Conservation (phyloP, 2,329 filamentous ascomycete species). For the Ascochyta clinopodiicola region DNA sequence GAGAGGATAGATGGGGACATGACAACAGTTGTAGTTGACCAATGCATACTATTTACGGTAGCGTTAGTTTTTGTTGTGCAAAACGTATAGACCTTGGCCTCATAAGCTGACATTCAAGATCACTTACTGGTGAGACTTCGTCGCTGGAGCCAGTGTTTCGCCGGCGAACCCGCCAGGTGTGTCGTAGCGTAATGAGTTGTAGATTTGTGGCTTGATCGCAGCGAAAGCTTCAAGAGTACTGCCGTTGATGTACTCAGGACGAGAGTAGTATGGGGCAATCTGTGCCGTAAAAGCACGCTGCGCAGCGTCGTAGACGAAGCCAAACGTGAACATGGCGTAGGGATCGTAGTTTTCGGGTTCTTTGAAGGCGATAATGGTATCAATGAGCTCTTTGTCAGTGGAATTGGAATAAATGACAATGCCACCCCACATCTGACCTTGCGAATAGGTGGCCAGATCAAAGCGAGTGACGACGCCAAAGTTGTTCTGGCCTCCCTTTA, state of each 20-base stretch:
- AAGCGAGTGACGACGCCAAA: constrained; percentile 40
- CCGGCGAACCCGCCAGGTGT: not conserved
- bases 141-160: not conserved
- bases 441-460: constrained; percentile 9
- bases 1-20: too few relatives aligned
- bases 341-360: constrained; percentile 23
- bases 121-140: not conserved
- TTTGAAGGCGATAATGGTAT: constrained; percentile 22
- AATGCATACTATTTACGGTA: too few relatives aligned
- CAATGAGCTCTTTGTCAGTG: constrained; percentile 3
- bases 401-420: not conserved
- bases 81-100: too few relatives aligned
- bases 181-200: constrained; percentile 37
- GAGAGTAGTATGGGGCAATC: not conserved
- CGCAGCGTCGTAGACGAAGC: constrained; percentile 9
- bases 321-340: constrained; percentile 19
- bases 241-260: not conserved
- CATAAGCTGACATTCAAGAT: too few relatives aligned
- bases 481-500: constrained; percentile 48
- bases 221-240: constrained; percentile 2
- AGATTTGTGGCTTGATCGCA: constrained; percentile 10
- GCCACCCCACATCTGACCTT: constrained; percentile 35
- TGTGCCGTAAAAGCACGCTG: not conserved
- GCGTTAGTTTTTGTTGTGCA: too few relatives aligned
- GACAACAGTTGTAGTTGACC: too few relatives aligned